A percentile compares a stretch with the other conserved stretches of the same genome.
Conservation (phyloP, 768 basidiomycete species). For the Boletus sensibilis region DNA sequence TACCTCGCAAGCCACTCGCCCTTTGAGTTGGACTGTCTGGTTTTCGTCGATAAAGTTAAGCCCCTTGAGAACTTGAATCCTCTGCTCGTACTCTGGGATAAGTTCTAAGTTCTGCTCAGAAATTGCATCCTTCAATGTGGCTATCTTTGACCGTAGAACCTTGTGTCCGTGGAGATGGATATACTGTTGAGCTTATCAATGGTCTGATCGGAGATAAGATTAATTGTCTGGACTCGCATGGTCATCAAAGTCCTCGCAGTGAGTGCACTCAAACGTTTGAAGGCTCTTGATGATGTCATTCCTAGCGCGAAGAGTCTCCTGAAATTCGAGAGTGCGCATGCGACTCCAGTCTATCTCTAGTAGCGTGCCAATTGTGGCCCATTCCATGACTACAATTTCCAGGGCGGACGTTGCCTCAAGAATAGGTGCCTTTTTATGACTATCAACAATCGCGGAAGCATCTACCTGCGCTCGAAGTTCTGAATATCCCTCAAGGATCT, state of each 20-base stretch:
- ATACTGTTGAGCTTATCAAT: slow-evolving; percentile 54
- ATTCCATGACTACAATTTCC: slow-evolving; percentile 53
- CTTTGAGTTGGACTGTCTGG: slow-evolving; percentile 92
- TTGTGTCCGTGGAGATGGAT: slow-evolving; percentile 70
- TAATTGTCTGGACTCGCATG: slow-evolving; percentile 56
- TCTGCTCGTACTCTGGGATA: slow-evolving; percentile 94
- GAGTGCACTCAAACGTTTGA: slow-evolving; percentile 45
- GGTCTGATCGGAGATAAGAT: slow-evolving; percentile 3
- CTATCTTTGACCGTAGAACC: slow-evolving; percentile 70
- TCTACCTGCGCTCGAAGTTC: slow-evolving; percentile 55
- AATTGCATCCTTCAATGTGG: slow-evolving; percentile 74
- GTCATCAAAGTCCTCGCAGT: slow-evolving; percentile 65
- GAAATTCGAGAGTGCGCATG: slow-evolving; percentile 85
- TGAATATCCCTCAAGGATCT: not conserved
- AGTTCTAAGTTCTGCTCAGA: slow-evolving; percentile 97
- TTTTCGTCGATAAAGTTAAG: slow-evolving; percentile 95
- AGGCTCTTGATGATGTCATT: slow-evolving; percentile 48
- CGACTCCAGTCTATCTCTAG: slow-evolving; percentile 86
- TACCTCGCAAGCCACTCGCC: slow-evolving; percentile 97
- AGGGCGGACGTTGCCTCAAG: slow-evolving; percentile 54
- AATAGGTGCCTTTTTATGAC: slow-evolving; percentile 61
- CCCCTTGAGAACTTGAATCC: slow-evolving; percentile 86
- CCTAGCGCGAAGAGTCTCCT: slow-evolving; percentile 70
- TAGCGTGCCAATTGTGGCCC: slow-evolving; percentile 45
- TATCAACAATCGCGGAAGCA: slow-evolving; percentile 63